A percentile compares a stretch with the other conserved stretches of the same genome.
phyloP scores from a whole-genome alignment of 352 stramenopile species.

The Globisporangium spinosum region DNA sequence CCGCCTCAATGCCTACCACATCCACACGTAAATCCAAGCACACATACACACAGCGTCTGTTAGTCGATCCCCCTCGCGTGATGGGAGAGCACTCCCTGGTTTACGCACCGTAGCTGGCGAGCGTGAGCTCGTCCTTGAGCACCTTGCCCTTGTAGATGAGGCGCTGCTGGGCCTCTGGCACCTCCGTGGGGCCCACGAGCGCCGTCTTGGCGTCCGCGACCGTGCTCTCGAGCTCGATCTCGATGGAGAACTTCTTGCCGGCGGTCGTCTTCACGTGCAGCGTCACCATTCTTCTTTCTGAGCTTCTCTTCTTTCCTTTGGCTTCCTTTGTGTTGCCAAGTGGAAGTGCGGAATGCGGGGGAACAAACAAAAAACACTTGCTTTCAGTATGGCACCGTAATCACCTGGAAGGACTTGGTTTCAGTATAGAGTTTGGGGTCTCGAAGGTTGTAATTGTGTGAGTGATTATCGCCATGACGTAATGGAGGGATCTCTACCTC shows the following conservation, averaged over 20 bases:
- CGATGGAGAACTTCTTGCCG: slow-evolving; percentile 76
- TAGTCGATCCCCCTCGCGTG: neutral
- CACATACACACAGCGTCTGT: neutral
- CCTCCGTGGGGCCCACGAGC: slow-evolving; percentile 64
- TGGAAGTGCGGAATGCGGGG: neutral
- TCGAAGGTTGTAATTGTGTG: neutral
- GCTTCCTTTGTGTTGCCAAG: neutral
- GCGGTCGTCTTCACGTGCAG: slow-evolving; percentile 82
- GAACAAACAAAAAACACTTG: neutral
- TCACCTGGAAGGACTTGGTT: neutral
- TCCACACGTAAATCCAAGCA: too few relatives aligned
- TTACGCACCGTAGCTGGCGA: slow-evolving; percentile 72
- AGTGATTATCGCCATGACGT: slow-evolving; percentile 4
- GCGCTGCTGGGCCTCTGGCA: slow-evolving; percentile 72
- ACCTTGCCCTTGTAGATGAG: slow-evolving; percentile 91
- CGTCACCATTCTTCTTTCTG: slow-evolving; percentile 44
- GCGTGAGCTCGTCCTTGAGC: slow-evolving; percentile 85
- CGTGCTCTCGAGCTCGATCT: slow-evolving; percentile 62
- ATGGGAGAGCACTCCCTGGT: neutral
- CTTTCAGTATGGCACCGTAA: slow-evolving; percentile 1
- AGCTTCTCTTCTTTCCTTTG: slow-evolving; percentile 1
- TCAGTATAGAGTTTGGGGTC: neutral
- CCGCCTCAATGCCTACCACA: slow-evolving; percentile 55
- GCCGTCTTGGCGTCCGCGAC: slow-evolving; percentile 77
- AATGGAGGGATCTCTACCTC: neutral